Base-by-base conservation (phyloP, 2,329 filamentous ascomycete species). In the Colletotrichum tabaci region DNA sequence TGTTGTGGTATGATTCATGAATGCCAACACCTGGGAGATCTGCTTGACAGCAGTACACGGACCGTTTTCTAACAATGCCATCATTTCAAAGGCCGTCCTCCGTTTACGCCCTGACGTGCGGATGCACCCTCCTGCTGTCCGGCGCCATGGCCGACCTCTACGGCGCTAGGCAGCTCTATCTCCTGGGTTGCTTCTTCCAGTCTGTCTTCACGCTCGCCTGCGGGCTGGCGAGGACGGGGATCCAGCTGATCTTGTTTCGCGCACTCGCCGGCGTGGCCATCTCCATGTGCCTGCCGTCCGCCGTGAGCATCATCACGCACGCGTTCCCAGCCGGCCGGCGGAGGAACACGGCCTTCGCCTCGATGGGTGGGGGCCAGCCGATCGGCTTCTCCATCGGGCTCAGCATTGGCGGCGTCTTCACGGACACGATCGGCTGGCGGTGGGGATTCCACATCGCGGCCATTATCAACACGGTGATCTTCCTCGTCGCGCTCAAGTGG, bases 401-500 rank as follows among this genome's bases (percentile, higher is more conserved):
- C n/a, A 72, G 69, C 8, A 60, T 73, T 3, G 72, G 72, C 6
- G 72, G 72, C 21, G 68, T 72, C 23, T 63, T 73, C 52, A 71
- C 69, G 1, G 72, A 73, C 38, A 72, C 72, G 16, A 53, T 72
- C 16, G 67, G 67, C 10, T 73, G 72, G 72, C 46, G 72, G n/a
- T 72, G 60, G 57, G 61, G 67, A 0, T 73, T 73, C n/a, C 61
- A 73, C 30, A 60, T 72, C 16, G 69, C 72, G 3, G 68, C 72
- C 47, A 71, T 71, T 23, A 57, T 68, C 53, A 85, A 82, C 44
- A 81, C 85, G 16, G 77, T 79, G 3, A 75, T 87, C 5, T 78
- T 89, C 1, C 75, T 79, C 0, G 64, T 86, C 2, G 80, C 83
- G 1, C 64, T 85, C 3, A 76, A 79, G 30, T 75, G 84, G 38